Conservation (phyloP, 768 basidiomycete species). For the Guyanaporus albipodus region DNA sequence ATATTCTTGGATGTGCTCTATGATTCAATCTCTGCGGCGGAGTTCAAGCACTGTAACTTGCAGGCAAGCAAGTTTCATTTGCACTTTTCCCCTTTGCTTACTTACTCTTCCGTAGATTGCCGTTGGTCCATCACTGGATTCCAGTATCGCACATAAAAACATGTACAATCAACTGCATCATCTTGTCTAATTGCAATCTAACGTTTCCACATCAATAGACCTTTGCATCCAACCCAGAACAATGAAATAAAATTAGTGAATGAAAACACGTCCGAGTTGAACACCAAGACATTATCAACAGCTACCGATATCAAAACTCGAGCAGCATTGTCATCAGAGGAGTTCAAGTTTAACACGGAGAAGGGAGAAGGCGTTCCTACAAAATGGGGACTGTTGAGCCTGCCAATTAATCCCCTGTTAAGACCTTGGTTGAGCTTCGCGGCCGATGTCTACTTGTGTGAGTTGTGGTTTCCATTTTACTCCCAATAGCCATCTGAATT, state of each 20-base stretch:
- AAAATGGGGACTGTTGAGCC: neutral
- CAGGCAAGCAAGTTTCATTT: conserved; percentile 38
- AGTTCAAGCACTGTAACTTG: conserved; percentile 51
- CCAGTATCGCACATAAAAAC: conserved; percentile 26
- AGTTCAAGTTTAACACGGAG: neutral
- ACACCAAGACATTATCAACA: neutral
- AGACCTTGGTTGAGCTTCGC: conserved; percentile 32
- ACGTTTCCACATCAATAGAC: conserved; percentile 22
- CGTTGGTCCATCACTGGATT: conserved; percentile 28
- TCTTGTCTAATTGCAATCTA: conserved; percentile 30
- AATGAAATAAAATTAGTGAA: conserved; percentile 4
- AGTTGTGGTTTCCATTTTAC: neutral
- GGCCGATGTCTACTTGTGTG: conserved; percentile 58
- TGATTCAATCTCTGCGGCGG: conserved; percentile 62
- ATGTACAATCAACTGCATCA: conserved; percentile 46
- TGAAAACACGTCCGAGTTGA: neutral
- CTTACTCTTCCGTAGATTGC: conserved; percentile 14
- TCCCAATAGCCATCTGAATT: conserved; percentile 6
- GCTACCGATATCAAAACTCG: neutral
- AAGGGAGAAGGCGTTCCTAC: neutral
- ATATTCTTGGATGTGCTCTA: conserved; percentile 70
- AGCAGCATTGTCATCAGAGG: neutral
- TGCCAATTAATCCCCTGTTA: neutral
- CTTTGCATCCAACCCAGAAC: conserved; percentile 1
- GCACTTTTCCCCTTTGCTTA: neutral